Conservation (phyloP, 2,329 filamentous ascomycete genomes). For the Aspergillus pseudotamarii region DNA sequence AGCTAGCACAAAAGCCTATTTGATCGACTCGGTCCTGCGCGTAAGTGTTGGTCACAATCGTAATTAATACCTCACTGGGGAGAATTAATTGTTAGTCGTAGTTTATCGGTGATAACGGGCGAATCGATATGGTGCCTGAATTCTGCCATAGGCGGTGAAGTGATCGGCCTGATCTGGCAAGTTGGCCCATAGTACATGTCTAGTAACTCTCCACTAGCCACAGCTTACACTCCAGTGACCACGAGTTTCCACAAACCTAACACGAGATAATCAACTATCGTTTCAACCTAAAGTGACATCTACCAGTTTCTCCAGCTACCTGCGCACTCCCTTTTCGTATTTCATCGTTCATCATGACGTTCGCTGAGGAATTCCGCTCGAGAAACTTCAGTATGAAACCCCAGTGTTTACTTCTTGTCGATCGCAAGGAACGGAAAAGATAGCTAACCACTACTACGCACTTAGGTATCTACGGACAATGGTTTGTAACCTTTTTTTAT, state of each 20-base stretch:
- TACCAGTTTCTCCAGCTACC: not conserved
- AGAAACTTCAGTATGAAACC: constrained; percentile 65
- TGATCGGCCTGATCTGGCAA: constrained; percentile 25
- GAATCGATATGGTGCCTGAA: constrained; percentile 6
- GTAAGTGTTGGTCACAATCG: not conserved
- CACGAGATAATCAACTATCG: not conserved
- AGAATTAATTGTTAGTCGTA: not conserved
- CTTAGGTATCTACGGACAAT: constrained; percentile 70
- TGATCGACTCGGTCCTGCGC: not conserved
- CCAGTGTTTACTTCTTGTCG: constrained; percentile 19
- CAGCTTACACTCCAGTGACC: constrained; percentile 6
- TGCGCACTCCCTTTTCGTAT: not conserved
- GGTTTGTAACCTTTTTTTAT: constrained; percentile 50
- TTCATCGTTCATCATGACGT: constrained; percentile 51
- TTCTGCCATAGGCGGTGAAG: constrained; percentile 29
- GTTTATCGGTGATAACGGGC: not conserved
- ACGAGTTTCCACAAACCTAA: not conserved
- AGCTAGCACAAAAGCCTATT: not conserved
- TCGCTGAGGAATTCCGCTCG: constrained; percentile 65
- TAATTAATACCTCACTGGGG: not conserved
- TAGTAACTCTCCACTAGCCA: constrained; percentile 15
- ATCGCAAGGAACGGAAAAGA: constrained; percentile 19
- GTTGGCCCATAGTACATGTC: constrained; percentile 26
- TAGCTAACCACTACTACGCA: constrained; percentile 28
- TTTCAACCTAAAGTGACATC: not conserved